These are phyloP conservation scores for Bruguiera gymnorhiza DNA, from an alignment of 345 rosid genomes.

Conservation along the genomic window DNA sequence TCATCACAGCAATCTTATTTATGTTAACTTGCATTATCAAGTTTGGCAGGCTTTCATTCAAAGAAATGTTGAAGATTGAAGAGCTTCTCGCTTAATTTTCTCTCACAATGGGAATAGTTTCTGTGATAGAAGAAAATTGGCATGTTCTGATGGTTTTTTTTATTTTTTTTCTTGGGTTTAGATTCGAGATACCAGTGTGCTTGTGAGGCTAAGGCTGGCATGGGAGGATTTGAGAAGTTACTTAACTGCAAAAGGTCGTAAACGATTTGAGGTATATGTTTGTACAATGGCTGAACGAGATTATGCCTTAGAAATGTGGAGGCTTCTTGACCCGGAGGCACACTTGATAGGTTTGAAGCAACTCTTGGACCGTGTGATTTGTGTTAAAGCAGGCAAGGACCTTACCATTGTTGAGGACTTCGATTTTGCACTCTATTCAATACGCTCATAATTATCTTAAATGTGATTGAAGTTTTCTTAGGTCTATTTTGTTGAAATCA, in stretches of 20 bases:
- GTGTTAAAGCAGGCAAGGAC: conserved; percentile 86
- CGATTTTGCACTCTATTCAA: background rate
- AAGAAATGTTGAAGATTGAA: too few species aligned
- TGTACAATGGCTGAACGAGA: conserved; percentile 99
- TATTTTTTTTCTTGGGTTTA: conserved; percentile 29
- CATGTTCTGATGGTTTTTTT: too few species aligned
- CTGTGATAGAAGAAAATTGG: too few species aligned
- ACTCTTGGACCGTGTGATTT: conserved; percentile 75
- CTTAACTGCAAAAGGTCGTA: conserved; percentile 89
- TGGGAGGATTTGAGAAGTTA: conserved; percentile 96
- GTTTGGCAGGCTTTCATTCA: too few species aligned
- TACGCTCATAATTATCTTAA: background rate
- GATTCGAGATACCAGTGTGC: conserved; percentile 99
- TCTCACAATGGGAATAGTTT: too few species aligned
- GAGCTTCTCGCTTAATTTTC: too few species aligned
- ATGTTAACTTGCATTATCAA: too few species aligned
- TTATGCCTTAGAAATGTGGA: conserved; percentile 99
- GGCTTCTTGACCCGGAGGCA: conserved; percentile 94
- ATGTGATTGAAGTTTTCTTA: background rate
- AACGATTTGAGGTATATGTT: conserved; percentile 96
- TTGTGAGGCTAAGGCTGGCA: conserved; percentile 95
- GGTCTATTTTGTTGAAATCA: background rate
- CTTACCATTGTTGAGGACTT: background rate
- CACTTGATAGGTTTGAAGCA: conserved; percentile 70
- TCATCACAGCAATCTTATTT: too few species aligned